Evolutionary conservation across 495 filamentous ascomycete species (phyloP).

Genomic region (Pyrenula massariospora): DNA sequence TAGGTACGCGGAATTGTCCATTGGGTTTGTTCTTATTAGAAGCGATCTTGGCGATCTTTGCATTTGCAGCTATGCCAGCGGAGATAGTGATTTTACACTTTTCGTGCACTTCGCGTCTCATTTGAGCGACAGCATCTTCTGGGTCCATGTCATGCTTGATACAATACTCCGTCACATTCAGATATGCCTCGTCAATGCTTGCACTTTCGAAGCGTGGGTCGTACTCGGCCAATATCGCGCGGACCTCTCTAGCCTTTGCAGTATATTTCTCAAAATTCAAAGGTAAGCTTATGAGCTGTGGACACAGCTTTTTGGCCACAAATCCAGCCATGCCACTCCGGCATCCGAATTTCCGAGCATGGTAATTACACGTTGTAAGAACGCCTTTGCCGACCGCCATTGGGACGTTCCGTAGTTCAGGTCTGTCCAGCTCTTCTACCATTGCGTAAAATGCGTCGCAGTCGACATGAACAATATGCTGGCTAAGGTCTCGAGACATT

Average conservation of each 20-base stretch:
- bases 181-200: constrained; percentile 90
- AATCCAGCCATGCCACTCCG: constrained; percentile 93
- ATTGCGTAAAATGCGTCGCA: constrained; percentile 98
- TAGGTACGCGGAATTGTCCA: constrained; percentile 70
- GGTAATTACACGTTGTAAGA: constrained; percentile 89
- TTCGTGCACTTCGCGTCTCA: constrained; percentile 66
- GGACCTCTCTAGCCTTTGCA: constrained; percentile 80
- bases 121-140: constrained; percentile 59
- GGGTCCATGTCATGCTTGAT: constrained; percentile 51
- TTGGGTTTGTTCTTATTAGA: constrained; percentile 96
- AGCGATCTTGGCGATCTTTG: constrained; percentile 86
- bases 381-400: constrained; percentile 93
- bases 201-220: constrained; percentile 86
- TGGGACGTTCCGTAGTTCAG: constrained; percentile 77
- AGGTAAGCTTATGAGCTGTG: constrained; percentile 70
- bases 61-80: constrained; percentile 87
- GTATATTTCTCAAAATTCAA: constrained; percentile 86
- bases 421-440: constrained; percentile 84
- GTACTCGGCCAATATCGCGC: constrained; percentile 71
- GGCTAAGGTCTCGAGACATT: constrained; percentile 63
- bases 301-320: constrained; percentile 89
- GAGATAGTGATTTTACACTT: constrained; percentile 80
- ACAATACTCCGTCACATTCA: constrained; percentile 91
- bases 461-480: constrained; percentile 82
- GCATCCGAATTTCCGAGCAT: constrained; percentile 79